Evolutionary conservation across 2,329 filamentous ascomycete species (phyloP).

Genomic region (Stagonosporopsis cucurbitacearum): DNA sequence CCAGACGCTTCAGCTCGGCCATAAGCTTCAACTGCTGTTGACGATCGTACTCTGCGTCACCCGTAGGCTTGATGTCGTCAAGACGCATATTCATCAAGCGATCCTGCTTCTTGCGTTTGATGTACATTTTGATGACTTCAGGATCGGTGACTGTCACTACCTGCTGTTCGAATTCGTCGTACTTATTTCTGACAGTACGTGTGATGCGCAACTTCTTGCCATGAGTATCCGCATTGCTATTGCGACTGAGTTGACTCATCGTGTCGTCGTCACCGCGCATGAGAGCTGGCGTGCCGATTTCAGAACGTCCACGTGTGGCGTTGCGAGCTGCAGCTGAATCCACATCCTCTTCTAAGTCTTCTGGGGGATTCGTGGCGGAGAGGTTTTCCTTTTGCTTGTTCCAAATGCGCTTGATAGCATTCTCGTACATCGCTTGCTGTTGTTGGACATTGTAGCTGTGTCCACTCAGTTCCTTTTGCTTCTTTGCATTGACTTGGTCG

Average conservation of each 20-base stretch:
- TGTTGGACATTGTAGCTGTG: conserved; percentile 98
- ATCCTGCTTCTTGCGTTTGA: conserved; percentile 74
- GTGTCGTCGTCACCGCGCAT: conserved; percentile 73
- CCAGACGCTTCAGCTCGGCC: conserved; percentile 79
- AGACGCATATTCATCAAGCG: conserved; percentile 78
- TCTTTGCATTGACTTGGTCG: conserved; percentile 82
- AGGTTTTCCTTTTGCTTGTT: conserved; percentile 82
- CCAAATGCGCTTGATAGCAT: conserved; percentile 92
- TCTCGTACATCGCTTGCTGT: conserved; percentile 90
- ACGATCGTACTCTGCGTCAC: conserved; percentile 70
- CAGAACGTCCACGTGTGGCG: conserved; percentile 60
- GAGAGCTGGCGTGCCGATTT: conserved; percentile 65
- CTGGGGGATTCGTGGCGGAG: conserved; percentile 74
- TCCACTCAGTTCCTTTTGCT: conserved; percentile 72
- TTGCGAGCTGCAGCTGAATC: conserved; percentile 57
- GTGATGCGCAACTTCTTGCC: conserved; percentile 77
- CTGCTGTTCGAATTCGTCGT: conserved; percentile 67
- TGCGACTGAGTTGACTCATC: conserved; percentile 57
- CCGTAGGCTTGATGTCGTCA: conserved; percentile 67
- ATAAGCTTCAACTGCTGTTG: conserved; percentile 68
- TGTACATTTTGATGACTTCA: conserved; percentile 76
- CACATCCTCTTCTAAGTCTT: conserved; percentile 73
- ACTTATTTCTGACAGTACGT: conserved; percentile 68
- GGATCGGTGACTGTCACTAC: conserved; percentile 60
- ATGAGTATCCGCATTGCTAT: conserved; percentile 63